These are phyloP conservation scores for Daedaleopsis sinensis DNA, from an alignment of 768 basidiomycete genomes.

Conservation along the genomic window DNA sequence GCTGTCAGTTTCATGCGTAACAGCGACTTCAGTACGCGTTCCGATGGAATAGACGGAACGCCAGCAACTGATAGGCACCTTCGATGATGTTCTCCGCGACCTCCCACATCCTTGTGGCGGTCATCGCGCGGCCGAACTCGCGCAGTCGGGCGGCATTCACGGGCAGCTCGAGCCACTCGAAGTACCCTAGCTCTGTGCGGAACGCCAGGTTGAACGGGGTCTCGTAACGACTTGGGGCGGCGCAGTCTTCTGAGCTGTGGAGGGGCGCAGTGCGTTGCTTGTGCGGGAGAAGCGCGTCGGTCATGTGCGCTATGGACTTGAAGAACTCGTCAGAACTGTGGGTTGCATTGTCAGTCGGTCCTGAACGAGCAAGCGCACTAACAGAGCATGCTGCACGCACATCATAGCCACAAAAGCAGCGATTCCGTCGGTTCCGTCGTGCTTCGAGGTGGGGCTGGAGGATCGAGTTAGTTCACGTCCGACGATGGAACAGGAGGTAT, in stretches of 20 bases:
- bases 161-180: slow-evolving; percentile 65
- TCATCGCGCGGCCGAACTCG: slow-evolving; percentile 74
- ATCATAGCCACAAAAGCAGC: slow-evolving; percentile 69
- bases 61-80: slow-evolving; percentile 2
- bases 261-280: slow-evolving; percentile 7
- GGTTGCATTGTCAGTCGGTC: neutral
- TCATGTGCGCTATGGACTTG: slow-evolving; percentile 6
- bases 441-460: slow-evolving; percentile 42
- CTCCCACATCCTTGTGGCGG: slow-evolving; percentile 49
- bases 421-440: slow-evolving; percentile 62
- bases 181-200: slow-evolving; percentile 13
- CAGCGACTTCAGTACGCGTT: neutral
- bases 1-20: neutral
- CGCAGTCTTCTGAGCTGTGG: neutral
- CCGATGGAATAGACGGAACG: neutral
- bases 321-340: slow-evolving; percentile 10
- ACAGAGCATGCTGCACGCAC: slow-evolving; percentile 44
- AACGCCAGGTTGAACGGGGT: slow-evolving; percentile 13
- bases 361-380: too few relatives aligned
- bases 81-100: slow-evolving; percentile 6
- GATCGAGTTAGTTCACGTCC: neutral
- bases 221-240: neutral
- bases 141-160: slow-evolving; percentile 47
- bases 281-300: slow-evolving; percentile 14
- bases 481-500: too few relatives aligned